Evolutionary conservation across 2,329 filamentous ascomycete species (phyloP), one percentile per base, ranked within the genome.

Genomic region (Fragosphaeria purpurea): DNA sequence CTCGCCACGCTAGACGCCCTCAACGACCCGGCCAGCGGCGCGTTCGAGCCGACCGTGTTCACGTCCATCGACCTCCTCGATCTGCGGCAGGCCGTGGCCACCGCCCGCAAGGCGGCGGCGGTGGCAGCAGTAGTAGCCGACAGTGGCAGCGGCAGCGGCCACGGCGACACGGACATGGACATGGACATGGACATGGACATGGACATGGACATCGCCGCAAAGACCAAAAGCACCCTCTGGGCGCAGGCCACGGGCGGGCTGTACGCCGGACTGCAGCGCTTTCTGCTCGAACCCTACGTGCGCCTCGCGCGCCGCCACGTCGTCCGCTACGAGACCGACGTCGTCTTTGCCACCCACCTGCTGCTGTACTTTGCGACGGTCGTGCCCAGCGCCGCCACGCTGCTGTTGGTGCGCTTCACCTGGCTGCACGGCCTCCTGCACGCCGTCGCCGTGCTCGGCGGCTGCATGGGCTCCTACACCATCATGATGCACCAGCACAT

Each of bases 401-500:
- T 74, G 50, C 71, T 91, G 10, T 86, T 79, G 65, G 71, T 74
- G 58, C 69, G 73, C 60, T 90, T 90, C 66, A 76, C 73, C 8
- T 87, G 78, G 67, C 57, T 76, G 39, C 86, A 89, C 63, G 86
- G 76, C 8, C 57, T 86, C 12, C 57, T 81, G 33, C 86, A 91
- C 61, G 70, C 74, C 48, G 60, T 77, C 8, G 80, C 88, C 71
- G 80, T 85, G 59, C 67, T 76, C 37, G 85, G 75, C 62, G 46
- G 38, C 44, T 89, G 83, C 60, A 77, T 82, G 48, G 86, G 86
- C 7, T 72, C 82, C 2, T 91, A 88, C 67, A 91, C 86, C 0
- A 72, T 91, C 39, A 80, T 91, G 77, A 86, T 86, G 75, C 86
- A 91, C 60, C 86, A 91, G 61, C 86, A 91, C 63, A 90, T 91